A percentile compares a stretch with the other conserved stretches of the same genome.
These are phyloP conservation scores for Plasmodium inui DNA, from an alignment of 169 alveolate genomes.

Conservation along the genomic window DNA sequence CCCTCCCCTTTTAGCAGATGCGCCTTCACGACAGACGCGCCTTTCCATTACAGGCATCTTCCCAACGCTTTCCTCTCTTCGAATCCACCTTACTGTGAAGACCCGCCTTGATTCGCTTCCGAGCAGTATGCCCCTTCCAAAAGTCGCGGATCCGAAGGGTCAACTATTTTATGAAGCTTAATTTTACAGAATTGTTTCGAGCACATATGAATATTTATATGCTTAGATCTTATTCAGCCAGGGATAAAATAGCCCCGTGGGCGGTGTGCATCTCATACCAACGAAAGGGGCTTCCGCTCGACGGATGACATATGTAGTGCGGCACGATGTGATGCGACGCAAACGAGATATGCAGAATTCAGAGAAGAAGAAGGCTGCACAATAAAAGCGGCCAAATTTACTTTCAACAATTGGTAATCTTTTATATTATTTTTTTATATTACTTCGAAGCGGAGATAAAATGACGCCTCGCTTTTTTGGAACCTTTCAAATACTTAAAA, in stretches of 20 bases:
- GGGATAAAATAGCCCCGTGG: background rate
- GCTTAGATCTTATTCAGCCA: background rate
- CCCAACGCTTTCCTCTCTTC: background rate
- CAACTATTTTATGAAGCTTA: background rate
- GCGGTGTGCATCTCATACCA: background rate
- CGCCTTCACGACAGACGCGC: background rate
- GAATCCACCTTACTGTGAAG: background rate
- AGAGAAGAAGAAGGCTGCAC: background rate
- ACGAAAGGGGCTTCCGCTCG: background rate
- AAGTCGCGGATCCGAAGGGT: background rate
- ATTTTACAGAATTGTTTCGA: background rate
- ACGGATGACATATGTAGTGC: too few relatives aligned
- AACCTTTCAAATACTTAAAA: background rate
- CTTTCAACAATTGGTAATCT: background rate
- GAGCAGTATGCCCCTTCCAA: background rate
- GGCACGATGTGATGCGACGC: background rate
- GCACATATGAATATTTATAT: background rate
- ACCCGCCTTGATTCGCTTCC: background rate
- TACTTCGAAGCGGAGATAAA: background rate
- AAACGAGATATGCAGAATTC: background rate
- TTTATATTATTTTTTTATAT: too few relatives aligned
- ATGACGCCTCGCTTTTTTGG: background rate
- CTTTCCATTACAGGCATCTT: background rate
- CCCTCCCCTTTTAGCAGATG: background rate
- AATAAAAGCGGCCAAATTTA: background rate